A percentile compares a stretch with the other conserved stretches of the same genome.
phyloP scores from a whole-genome alignment of 164 flowering plant species.

The Akebia trifoliata region DNA sequence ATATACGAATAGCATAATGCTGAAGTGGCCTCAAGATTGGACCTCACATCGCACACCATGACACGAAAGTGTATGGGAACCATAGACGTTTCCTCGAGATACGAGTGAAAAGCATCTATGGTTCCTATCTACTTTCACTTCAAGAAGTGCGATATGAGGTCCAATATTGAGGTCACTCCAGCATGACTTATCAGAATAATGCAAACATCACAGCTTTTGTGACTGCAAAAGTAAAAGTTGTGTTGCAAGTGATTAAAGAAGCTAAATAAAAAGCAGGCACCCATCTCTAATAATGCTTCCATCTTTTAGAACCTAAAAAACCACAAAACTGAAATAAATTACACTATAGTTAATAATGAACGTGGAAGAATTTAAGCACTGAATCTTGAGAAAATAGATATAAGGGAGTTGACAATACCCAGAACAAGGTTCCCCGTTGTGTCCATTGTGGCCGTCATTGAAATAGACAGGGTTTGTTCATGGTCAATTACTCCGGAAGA shows the following conservation, averaged over 20 bases:
- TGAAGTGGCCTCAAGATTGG: too few relatives aligned
- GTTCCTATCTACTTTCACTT: too few relatives aligned
- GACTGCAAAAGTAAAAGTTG: background rate
- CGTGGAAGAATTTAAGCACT: background rate
- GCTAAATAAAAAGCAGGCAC: background rate
- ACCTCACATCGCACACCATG: too few relatives aligned
- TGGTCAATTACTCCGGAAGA: constrained; percentile 26
- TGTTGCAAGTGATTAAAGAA: background rate
- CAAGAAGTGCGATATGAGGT: too few relatives aligned
- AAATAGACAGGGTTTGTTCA: constrained; percentile 52
- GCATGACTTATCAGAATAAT: too few relatives aligned
- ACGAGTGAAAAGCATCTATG: too few relatives aligned
- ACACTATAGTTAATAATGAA: background rate
- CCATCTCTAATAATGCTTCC: too few relatives aligned
- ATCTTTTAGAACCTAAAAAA: too few relatives aligned
- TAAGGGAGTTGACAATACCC: constrained; percentile 35
- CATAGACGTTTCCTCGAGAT: too few relatives aligned
- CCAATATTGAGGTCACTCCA: too few relatives aligned
- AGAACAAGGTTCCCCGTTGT: constrained; percentile 67
- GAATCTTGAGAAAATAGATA: background rate
- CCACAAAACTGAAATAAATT: background rate
- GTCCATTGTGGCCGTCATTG: constrained; percentile 90
- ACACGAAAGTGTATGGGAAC: too few relatives aligned
- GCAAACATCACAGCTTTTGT: background rate
- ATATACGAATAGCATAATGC: too few relatives aligned